Base-by-base conservation (phyloP, 163 green algal genomes). In the Chloromonas sp. region DNA sequence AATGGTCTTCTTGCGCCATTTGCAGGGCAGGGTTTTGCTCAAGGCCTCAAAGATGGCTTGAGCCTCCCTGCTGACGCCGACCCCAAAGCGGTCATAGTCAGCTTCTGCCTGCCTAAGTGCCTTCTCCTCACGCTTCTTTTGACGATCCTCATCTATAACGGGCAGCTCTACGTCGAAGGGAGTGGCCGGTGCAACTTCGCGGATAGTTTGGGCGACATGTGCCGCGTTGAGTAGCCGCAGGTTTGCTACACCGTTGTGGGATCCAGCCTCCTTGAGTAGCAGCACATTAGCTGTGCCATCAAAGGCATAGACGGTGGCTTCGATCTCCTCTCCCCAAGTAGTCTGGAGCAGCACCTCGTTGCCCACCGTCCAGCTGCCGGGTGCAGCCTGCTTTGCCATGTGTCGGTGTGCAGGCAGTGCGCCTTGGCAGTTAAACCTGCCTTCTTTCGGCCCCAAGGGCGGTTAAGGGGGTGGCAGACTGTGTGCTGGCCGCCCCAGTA, bases 31-130 rank as follows among this genome's bases (percentile, higher is more conserved):
- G 14, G 94, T 97, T 90, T 96, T 97, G 78, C 85, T 89, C 0
- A 97, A 84, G 0, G 90, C 89, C 81, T 97, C 93, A 86, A 96
- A 97, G 14, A 97, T 89, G 84, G 87, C 82, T 88, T 96, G 93
- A 1, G 89, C 93, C 83, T 96, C 88, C n/a, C 82, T 84, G n/a
- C 88, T 92, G 13, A 97, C 94, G 13, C 91, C 92, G 0, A 94
- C 85, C 13, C 93, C 93, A 11, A 97, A 93, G 84, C 87, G 87
- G 61, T 87, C 80, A 1, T 88, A 88, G 3, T 83, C 58, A 13
- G 57, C 60, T 3, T 71, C 60, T 8, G 79, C 79, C 59, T 74
- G 79, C 79, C 58, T 15, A 36, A 82, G 14, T 3, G 71, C 71
- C 14, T 79, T 79, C 71, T 79, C 71, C 71, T 79, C 71, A 2